A percentile compares a stretch with the other conserved stretches of the same genome.
These are phyloP conservation scores for Apiotrichum gracile DNA, from an alignment of 1,284 basidiomycete species.

Conservation along the genomic window DNA sequence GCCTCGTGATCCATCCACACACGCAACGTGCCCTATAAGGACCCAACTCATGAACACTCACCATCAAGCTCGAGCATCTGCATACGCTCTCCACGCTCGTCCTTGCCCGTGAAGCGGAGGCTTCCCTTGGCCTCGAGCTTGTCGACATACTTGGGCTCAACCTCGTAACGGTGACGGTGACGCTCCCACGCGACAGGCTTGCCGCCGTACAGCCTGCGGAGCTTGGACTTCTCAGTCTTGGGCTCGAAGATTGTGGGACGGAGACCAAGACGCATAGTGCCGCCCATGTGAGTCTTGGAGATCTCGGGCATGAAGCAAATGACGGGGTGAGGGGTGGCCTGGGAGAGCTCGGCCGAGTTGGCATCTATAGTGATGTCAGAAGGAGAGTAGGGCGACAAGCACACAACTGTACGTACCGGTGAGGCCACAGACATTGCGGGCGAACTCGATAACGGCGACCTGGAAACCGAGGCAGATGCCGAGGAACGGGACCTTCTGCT, in stretches of 20 bases:
- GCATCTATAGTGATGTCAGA: slow-evolving; percentile 57
- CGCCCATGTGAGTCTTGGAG: slow-evolving; percentile 94
- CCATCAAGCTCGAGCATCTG: slow-evolving; percentile 85
- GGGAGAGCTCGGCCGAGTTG: slow-evolving; percentile 78
- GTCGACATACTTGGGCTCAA: slow-evolving; percentile 83
- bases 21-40: not conserved
- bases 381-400: not conserved
- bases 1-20: too few species aligned
- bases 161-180: slow-evolving; percentile 95
- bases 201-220: slow-evolving; percentile 79
- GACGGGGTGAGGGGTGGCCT: slow-evolving; percentile 59
- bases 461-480: slow-evolving; percentile 99
- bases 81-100: slow-evolving; percentile 96
- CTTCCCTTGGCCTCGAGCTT: slow-evolving; percentile 62
- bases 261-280: slow-evolving; percentile 95
- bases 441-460: slow-evolving; percentile 93
- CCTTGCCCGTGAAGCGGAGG: slow-evolving; percentile 81
- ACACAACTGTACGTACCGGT: slow-evolving; percentile 54
- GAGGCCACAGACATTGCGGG: slow-evolving; percentile 74
- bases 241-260: slow-evolving; percentile 85
- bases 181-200: slow-evolving; percentile 86
- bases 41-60: slow-evolving; percentile 45
- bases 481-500: slow-evolving; percentile 89
- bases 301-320: slow-evolving; percentile 99
- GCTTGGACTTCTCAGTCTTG: slow-evolving; percentile 58